These are phyloP conservation scores for Diaporthe vexans DNA, from an alignment of 2,329 filamentous ascomycete species.

Conservation along the genomic window DNA sequence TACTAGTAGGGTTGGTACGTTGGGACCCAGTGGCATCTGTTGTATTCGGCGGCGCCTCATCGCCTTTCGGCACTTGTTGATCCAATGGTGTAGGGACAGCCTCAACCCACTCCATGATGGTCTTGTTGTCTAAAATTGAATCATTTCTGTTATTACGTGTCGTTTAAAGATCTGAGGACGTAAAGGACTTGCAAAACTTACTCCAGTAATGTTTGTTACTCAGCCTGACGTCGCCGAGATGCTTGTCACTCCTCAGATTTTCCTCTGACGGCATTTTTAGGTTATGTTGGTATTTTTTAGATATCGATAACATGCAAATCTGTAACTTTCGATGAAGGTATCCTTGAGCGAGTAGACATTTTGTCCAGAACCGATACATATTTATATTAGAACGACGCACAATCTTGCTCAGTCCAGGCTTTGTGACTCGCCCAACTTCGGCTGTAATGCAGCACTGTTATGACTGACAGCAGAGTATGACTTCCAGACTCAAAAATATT, in stretches of 20 bases:
- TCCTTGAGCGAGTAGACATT: no score
- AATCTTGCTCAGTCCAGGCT: not conserved
- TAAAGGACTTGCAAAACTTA: not conserved
- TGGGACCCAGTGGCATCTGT: not conserved
- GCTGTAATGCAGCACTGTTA: not conserved
- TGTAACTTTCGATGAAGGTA: no score
- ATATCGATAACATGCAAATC: not conserved
- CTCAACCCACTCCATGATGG: slow-evolving; percentile 3
- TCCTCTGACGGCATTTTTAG: slow-evolving; percentile 7
- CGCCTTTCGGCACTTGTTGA: no score
- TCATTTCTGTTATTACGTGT: not conserved
- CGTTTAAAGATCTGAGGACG: not conserved
- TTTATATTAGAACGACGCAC: not conserved
- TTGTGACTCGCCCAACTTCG: not conserved
- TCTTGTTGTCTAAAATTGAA: not conserved
- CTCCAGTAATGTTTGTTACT: not conserved
- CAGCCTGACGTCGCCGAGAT: not conserved
- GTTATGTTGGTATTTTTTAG: not conserved
- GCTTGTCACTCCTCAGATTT: not conserved
- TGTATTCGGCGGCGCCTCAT: not conserved
- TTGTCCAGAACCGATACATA: not conserved
- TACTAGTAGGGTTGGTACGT: no score
- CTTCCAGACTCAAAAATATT: not conserved
- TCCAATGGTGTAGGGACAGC: not conserved
- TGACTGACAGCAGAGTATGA: not conserved